phyloP scores from a whole-genome alignment of 2,329 filamentous ascomycete species.

The Xylaria sp. region DNA sequence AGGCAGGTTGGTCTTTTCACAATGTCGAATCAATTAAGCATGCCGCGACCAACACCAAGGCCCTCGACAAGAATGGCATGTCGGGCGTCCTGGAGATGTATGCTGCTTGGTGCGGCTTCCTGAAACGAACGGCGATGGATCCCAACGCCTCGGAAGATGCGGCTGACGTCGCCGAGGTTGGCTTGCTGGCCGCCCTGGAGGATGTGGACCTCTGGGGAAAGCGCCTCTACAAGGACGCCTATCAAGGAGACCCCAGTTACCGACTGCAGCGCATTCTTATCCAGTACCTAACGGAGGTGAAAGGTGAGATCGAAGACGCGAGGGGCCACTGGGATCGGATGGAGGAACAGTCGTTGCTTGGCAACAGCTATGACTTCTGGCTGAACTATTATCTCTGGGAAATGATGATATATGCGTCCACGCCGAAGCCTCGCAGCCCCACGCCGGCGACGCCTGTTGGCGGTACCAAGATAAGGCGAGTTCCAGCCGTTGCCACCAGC shows the following conservation, averaged over 20 bases:
- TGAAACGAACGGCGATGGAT: constrained; percentile 82
- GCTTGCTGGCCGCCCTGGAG: constrained; percentile 82
- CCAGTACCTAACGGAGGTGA: constrained; percentile 86
- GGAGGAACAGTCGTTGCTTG: constrained; percentile 62
- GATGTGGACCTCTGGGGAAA: constrained; percentile 81
- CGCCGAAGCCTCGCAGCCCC: constrained; percentile 55
- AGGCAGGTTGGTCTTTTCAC: constrained; percentile 73
- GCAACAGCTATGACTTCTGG: constrained; percentile 91
- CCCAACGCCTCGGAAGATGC: constrained; percentile 77
- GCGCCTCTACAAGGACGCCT: constrained; percentile 71
- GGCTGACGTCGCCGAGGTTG: constrained; percentile 86
- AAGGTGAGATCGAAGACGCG: constrained; percentile 75
- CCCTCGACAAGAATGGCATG: constrained; percentile 84
- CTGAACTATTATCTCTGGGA: constrained; percentile 91
- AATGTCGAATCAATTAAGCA: constrained; percentile 91
- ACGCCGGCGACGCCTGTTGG: constrained; percentile 47
- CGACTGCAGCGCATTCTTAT: constrained; percentile 90
- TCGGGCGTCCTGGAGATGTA: constrained; percentile 89
- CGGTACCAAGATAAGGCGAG: constrained; percentile 53
- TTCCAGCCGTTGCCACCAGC: constrained; percentile 73
- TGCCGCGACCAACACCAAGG: constrained; percentile 80
- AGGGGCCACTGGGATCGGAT: constrained; percentile 77
- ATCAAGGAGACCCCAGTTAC: constrained; percentile 85
- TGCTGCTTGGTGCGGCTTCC: constrained; percentile 90
- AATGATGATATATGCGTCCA: constrained; percentile 64